These are phyloP conservation scores for Chernovozyma aurita DNA, from an alignment of 1,139 yeast genomes.

Conservation along the genomic window DNA sequence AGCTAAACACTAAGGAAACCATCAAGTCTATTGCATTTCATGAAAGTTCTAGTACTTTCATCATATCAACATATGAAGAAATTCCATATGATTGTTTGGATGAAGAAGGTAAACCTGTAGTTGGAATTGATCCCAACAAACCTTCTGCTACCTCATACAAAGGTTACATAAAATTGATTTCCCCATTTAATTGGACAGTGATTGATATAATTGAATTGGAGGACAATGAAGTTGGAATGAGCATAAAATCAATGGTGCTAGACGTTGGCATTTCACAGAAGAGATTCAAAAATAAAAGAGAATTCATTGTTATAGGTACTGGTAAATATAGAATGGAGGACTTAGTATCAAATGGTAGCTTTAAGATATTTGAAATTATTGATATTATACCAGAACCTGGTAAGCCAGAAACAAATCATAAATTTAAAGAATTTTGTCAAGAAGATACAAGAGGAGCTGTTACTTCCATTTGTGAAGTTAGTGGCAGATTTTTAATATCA, in stretches of 20 bases:
- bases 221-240: constrained; percentile 63
- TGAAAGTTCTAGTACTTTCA: constrained; percentile 59
- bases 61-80: constrained; percentile 59
- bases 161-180: constrained; percentile 61
- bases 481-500: constrained; percentile 79
- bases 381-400: constrained; percentile 91
- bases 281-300: constrained; percentile 56
- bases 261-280: constrained; percentile 46
- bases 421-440: constrained; percentile 67
- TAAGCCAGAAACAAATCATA: constrained; percentile 76
- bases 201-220: constrained; percentile 67
- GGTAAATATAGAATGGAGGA: constrained; percentile 80
- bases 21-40: constrained; percentile 70
- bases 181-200: constrained; percentile 73
- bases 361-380: constrained; percentile 69
- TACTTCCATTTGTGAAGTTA: constrained; percentile 69
- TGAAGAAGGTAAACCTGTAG: constrained; percentile 46
- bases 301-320: constrained; percentile 74
- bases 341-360: constrained; percentile 74
- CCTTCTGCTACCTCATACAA: constrained; percentile 52
- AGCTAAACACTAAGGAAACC: constrained; percentile 50
- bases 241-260: constrained; percentile 54
- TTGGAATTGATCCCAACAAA: constrained; percentile 50
- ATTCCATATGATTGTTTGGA: constrained; percentile 65
- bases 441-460: constrained; percentile 87